These are phyloP conservation scores for Astraeus odoratus DNA, from an alignment of 768 basidiomycete genomes.

Conservation along the genomic window DNA sequence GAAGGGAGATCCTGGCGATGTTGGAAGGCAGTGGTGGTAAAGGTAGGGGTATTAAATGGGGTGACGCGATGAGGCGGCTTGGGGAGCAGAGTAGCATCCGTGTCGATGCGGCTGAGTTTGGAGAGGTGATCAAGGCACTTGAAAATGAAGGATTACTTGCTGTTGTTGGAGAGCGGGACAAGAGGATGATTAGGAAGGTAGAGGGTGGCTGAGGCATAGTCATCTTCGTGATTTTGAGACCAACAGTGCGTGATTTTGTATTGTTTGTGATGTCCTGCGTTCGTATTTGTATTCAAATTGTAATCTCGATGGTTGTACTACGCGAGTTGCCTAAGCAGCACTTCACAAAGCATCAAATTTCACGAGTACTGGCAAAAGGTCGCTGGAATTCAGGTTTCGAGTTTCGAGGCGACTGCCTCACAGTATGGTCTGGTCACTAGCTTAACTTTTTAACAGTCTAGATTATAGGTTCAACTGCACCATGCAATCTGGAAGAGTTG, in stretches of 20 bases:
- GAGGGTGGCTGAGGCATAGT: conserved; percentile 31
- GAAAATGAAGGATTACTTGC: conserved; percentile 85
- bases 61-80: conserved; percentile 70
- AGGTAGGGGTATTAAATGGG: conserved; percentile 66
- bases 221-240: background rate
- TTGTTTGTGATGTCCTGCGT: too few species aligned
- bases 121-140: conserved; percentile 65
- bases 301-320: too few species aligned
- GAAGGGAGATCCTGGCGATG: conserved; percentile 66
- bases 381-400: too few species aligned
- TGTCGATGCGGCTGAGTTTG: conserved; percentile 75
- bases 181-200: conserved; percentile 68
- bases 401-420: too few species aligned
- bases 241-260: background rate
- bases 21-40: conserved; percentile 48
- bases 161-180: conserved; percentile 82
- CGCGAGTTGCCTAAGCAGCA: too few species aligned
- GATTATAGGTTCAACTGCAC: too few species aligned
- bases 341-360: too few species aligned
- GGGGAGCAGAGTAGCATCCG: conserved; percentile 80
- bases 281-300: too few species aligned
- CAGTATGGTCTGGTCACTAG: too few species aligned
- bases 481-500: too few species aligned
- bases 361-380: too few species aligned
- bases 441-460: too few species aligned